Base-by-base conservation (phyloP, 352 stramenopile species). In the Phytophthora citrophthora region DNA sequence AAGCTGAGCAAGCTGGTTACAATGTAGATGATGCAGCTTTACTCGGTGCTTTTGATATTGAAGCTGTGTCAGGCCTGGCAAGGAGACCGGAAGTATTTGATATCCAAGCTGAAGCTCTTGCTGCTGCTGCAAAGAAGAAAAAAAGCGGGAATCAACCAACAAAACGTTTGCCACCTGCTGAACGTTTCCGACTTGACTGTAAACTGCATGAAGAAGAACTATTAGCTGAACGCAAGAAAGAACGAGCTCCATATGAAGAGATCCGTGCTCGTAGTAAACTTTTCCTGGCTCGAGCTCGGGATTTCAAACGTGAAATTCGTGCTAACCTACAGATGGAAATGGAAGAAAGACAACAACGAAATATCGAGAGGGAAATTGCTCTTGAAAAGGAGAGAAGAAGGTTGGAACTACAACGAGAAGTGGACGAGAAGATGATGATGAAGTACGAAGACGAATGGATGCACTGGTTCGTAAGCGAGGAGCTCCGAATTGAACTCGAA, bases 371-470 rank as follows among this genome's bases (percentile, higher is more conserved):
- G 12, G 77, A 89, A 55, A 72, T 81, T 2, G 77, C 59, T 0
- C 72, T 70, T 10, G 63, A 82, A 31, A 68, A 67, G 0, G 72
- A 83, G 43, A 62, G 72, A 36, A 54, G 61, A 26, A 59, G 62
- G 3, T 60, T 77, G 10, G 81, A 89, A 32, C 50, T 68, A 5
- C 69, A 77, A 24, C 76, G 72, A 3, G 77, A 93, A 63, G 60
- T 77, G 34, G 68, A 82, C 26, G 83, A 93, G 64, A 63, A 55
- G 27, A 67, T 84, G 46, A 66, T 72, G 34, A 89, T 93, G 76
- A 76, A 85, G 60, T 93, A 90, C 61, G 79, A 93, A 54, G 81
- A 93, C 43, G 77, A 90, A 51, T 76, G 75, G 54, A 86, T 74
- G 70, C 62, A 67, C 31, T 93, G 83, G 83, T 49, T 88, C 48